Evolutionary conservation across 331 rosid species (phyloP), one percentile per base, ranked within the genome.

Genomic region (Dryas integrifolia): DNA sequence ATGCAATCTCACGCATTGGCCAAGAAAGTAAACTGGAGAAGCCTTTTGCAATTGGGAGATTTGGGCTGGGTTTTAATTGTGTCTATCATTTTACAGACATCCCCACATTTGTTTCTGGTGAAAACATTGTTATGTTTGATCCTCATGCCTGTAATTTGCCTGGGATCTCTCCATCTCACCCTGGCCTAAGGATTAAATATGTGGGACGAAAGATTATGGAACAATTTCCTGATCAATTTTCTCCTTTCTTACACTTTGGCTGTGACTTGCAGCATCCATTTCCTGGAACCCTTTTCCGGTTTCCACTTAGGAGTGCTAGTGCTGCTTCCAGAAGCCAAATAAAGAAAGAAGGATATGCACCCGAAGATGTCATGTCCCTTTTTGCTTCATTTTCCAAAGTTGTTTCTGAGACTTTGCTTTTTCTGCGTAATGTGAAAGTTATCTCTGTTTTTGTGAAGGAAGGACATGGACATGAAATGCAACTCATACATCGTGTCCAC

Each of bases 1-100:
- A 94, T 91, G 97, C 98, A 82, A 94, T 94, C 86, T 91, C 98
- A 67, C 98, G 98, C 75, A 92, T 94, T 76, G 98, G 98, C 79
- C 98, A 94, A 87, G 98, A 94, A 80, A 94, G 98, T 87, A 94
- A 94, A 87, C 89, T 94, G 56, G 96, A 94, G 87, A 91, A 89
- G 77, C 95, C 98, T 80, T 91, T 94, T 77, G 92, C 98, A 64
- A 94, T 94, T 72, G 98, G 98, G 77, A 88, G 98, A 89, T 94
- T 94, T 88, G 98, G 98, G 61, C 84, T 94, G 59, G 98, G 98
- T 79, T 94, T 94, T 82, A 94, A 94, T 82, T 91, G 96, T 80
- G 98, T 94, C 80, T 94, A 94, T 84, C 98, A 94, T 85, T 94
- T 94, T 74, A 94, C 98, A 50, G 98, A 94, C 78, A 81, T 94